Percentiles rank a stretch among this genome's conserved stretches.
phyloP scores from a whole-genome alignment of 768 basidiomycete species.

The Mycena pura region DNA sequence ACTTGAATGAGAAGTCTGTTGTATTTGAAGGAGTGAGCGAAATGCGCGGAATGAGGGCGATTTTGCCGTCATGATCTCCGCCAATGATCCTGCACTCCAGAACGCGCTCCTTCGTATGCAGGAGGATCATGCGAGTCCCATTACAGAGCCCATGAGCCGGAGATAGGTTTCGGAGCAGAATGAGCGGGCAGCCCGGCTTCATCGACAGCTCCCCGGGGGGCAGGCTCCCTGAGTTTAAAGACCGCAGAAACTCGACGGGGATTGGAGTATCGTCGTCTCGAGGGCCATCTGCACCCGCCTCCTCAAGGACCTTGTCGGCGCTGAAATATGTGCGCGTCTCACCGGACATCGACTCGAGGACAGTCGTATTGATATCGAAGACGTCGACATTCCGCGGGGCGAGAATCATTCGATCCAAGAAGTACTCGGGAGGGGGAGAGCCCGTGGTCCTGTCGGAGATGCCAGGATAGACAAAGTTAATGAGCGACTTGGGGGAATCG shows the following conservation, averaged over 20 bases:
- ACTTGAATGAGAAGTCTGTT: conserved; percentile 25
- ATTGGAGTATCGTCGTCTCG: conserved; percentile 11
- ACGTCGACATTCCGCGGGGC: conserved; percentile 33
- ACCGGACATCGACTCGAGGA: conserved; percentile 8
- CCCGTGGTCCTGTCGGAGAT: background rate
- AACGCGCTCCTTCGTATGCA: conserved; percentile 23
- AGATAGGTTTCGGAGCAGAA: conserved; percentile 40
- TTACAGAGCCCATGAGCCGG: conserved; percentile 38
- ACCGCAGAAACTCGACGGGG: conserved; percentile 42
- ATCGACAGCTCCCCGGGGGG: conserved; percentile 41
- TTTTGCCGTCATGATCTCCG: conserved; percentile 43
- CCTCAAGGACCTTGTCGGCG: conserved; percentile 1
- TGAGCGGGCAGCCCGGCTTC: conserved; percentile 41
- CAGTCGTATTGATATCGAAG: conserved; percentile 30
- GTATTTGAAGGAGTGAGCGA: conserved; percentile 30
- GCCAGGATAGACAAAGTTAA: background rate
- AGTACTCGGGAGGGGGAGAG: conserved; percentile 16
- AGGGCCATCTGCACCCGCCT: conserved; percentile 12
- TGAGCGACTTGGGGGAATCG: background rate
- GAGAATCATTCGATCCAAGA: conserved; percentile 34
- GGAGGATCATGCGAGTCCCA: conserved; percentile 35
- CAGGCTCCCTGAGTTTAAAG: conserved; percentile 38
- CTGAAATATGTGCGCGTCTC: conserved; percentile 8
- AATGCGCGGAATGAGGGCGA: conserved; percentile 46
- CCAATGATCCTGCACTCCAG: conserved; percentile 43